Conservation (phyloP, 257 asterid species). For the Cynanchum wilfordii region DNA sequence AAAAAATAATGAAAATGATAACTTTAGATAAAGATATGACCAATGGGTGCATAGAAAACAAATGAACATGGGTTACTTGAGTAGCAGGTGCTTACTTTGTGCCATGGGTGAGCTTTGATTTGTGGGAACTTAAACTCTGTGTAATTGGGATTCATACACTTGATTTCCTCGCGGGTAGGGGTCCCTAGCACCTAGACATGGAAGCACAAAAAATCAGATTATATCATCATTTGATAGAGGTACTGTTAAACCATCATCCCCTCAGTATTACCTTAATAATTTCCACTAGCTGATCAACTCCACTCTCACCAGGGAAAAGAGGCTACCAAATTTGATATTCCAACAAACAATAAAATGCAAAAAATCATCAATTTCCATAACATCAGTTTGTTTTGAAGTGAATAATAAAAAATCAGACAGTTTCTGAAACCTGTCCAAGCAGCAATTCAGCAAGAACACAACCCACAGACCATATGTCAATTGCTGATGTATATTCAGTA, state of each 20-base stretch:
- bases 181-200: slow-evolving; percentile 67
- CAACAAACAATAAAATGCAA: neutral
- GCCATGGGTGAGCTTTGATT: slow-evolving; percentile 94
- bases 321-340: slow-evolving; percentile 36
- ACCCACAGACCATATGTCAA: slow-evolving; percentile 87
- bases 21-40: neutral
- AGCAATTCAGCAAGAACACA: slow-evolving; percentile 88
- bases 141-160: slow-evolving; percentile 88
- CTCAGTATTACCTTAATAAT: slow-evolving; percentile 57
- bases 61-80: neutral
- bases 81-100: slow-evolving; percentile 41
- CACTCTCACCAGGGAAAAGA: slow-evolving; percentile 86
- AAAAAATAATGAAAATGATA: neutral
- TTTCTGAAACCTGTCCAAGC: slow-evolving; percentile 68
- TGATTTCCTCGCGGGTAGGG: slow-evolving; percentile 83
- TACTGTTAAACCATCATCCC: slow-evolving; percentile 4
- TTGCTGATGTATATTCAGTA: slow-evolving; percentile 72
- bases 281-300: slow-evolving; percentile 87
- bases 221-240: neutral
- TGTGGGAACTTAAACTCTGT: slow-evolving; percentile 84
- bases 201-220: neutral
- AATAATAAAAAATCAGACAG: slow-evolving; percentile 5
- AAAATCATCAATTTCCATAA: slow-evolving; percentile 3
- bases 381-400: slow-evolving; percentile 1
- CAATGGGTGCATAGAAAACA: neutral